These are phyloP conservation scores for Quercus wislizeni DNA, from an alignment of 306 rosid genomes.

Conservation along the genomic window DNA sequence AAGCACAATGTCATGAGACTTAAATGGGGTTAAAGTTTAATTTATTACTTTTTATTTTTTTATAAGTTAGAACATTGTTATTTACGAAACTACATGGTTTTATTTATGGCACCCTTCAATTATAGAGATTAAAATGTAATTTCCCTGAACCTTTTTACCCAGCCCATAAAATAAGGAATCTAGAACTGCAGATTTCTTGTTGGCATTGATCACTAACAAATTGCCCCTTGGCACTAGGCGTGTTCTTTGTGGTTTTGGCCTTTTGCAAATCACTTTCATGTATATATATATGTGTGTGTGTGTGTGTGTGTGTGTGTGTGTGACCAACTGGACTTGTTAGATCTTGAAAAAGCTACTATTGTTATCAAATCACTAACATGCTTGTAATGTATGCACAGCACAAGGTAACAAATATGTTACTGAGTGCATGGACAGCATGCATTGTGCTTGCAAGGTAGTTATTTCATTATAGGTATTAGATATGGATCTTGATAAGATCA, in stretches of 20 bases:
- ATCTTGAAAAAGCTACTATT: background rate
- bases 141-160: background rate
- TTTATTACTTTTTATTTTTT: too few species aligned
- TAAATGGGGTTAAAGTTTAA: too few species aligned
- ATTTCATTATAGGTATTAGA: background rate
- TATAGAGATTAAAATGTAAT: too few species aligned
- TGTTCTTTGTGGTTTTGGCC: background rate
- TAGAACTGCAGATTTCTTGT: background rate
- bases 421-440: background rate
- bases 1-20: too few species aligned
- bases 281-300: background rate
- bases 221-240: background rate
- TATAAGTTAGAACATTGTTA: too few species aligned
- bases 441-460: background rate
- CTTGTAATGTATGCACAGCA: background rate
- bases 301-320: too few species aligned
- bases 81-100: too few species aligned
- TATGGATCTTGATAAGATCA: background rate
- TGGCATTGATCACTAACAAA: background rate
- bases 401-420: background rate
- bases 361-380: background rate
- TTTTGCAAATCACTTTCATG: background rate
- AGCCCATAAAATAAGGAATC: background rate
- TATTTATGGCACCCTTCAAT: too few species aligned
- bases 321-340: background rate